Conservation (phyloP, 1,284 basidiomycete genomes). For the Cutaneotrichosporon cavernicola region DNA sequence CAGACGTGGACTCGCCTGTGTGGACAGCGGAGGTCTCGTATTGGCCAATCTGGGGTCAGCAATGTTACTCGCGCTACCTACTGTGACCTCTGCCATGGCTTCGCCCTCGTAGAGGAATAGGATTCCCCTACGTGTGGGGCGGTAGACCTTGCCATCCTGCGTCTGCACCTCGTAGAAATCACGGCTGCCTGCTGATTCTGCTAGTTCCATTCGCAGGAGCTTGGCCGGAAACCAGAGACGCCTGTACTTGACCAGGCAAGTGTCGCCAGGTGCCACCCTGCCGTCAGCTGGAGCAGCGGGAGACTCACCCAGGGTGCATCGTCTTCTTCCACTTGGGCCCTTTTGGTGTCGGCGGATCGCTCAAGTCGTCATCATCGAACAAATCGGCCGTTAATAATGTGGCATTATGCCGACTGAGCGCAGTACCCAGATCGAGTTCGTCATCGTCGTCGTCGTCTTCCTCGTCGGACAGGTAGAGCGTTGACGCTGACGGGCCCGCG, state of each 20-base stretch:
- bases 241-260: slow-evolving; percentile 10
- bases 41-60: not conserved
- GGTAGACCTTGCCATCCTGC: slow-evolving; percentile 15
- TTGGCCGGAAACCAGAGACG: slow-evolving; percentile 14
- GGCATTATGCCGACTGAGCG: not conserved
- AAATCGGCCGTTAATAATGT: not conserved
- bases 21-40: not conserved
- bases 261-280: slow-evolving; percentile 10
- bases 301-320: slow-evolving; percentile 4
- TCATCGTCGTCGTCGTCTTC: slow-evolving; percentile 6
- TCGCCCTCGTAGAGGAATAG: slow-evolving; percentile 28
- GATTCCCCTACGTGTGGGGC: slow-evolving; percentile 16
- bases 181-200: slow-evolving; percentile 17
- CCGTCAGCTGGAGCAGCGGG: not conserved
- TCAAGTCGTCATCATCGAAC: slow-evolving; percentile 1
- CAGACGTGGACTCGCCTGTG: not conserved
- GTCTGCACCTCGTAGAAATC: slow-evolving; percentile 25
- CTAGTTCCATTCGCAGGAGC: slow-evolving; percentile 22
- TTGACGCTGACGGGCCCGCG: not conserved
- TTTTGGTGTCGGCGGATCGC: not conserved
- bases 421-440: slow-evolving; percentile 8
- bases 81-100: slow-evolving; percentile 25
- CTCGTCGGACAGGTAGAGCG: not conserved
- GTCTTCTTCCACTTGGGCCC: slow-evolving; percentile 1
- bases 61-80: slow-evolving; percentile 16